phyloP scores from a whole-genome alignment of 139 green algal genomes.

The Haematococcus sp. region DNA sequence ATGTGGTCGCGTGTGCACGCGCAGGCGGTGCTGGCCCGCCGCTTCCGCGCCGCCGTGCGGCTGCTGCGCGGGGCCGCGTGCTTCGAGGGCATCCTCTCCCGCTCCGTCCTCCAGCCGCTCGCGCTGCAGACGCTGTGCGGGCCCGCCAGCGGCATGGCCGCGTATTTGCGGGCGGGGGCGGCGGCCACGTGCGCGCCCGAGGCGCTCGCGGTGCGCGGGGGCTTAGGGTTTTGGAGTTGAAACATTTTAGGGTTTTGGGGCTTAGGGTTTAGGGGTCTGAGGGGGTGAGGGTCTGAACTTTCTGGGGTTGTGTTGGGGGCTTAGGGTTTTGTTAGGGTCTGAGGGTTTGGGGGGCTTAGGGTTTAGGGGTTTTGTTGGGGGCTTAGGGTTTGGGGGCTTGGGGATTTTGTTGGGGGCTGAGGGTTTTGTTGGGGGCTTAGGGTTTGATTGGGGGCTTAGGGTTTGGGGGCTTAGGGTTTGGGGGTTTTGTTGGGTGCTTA shows the following conservation, averaged over 20 bases:
- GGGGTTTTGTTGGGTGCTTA: too few relatives aligned
- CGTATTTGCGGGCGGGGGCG: conserved; percentile 41
- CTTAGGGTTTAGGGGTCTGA: not conserved
- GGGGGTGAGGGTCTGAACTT: not conserved
- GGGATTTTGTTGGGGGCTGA: too few relatives aligned
- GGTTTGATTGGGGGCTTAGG: too few relatives aligned
- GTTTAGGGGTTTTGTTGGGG: too few relatives aligned
- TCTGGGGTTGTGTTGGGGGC: not conserved
- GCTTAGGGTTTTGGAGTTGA: too few relatives aligned
- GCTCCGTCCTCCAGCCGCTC: conserved; percentile 38
- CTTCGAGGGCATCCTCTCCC: conserved; percentile 59
- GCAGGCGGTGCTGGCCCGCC: conserved; percentile 39
- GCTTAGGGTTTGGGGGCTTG: too few relatives aligned
- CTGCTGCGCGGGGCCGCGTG: conserved; percentile 45
- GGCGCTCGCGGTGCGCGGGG: not conserved
- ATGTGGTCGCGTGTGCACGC: conserved; percentile 4
- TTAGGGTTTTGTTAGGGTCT: too few relatives aligned
- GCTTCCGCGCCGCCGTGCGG: conserved; percentile 56
- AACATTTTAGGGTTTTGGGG: not conserved
- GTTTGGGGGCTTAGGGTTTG: too few relatives aligned
- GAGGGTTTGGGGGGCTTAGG: too few relatives aligned
- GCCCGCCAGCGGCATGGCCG: conserved; percentile 46
- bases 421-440: too few relatives aligned
- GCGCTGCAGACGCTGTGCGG: conserved; percentile 46
- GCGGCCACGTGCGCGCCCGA: not conserved